Percentiles rank a stretch among this genome's conserved stretches.
These are phyloP conservation scores for Thelonectria discophora DNA, from an alignment of 2,329 filamentous ascomycete species.

Conservation along the genomic window DNA sequence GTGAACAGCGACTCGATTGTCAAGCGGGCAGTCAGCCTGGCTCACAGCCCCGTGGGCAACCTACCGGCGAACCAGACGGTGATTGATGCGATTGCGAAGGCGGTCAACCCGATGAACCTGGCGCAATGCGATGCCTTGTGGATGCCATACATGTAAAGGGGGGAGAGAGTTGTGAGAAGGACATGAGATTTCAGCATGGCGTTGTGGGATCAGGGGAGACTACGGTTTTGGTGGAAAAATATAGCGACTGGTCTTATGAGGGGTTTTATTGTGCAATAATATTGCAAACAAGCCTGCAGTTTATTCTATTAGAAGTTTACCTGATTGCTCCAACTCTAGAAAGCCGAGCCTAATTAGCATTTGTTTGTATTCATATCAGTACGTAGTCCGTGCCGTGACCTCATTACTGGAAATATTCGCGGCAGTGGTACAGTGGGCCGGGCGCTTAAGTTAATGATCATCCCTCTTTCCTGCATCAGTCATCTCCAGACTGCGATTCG, in stretches of 20 bases:
- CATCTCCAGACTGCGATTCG: neutral
- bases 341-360: no score
- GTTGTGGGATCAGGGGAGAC: slow-evolving; percentile 31
- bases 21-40: slow-evolving; percentile 86
- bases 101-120: slow-evolving; percentile 90
- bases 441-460: neutral
- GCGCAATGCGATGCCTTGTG: slow-evolving; percentile 90
- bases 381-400: no score
- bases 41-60: slow-evolving; percentile 79
- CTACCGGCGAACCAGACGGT: slow-evolving; percentile 96
- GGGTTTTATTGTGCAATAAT: neutral
- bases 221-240: slow-evolving; percentile 23
- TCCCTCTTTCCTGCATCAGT: slow-evolving; percentile 24
- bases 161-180: neutral
- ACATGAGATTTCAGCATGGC: slow-evolving; percentile 40
- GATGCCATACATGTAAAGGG: slow-evolving; percentile 88
- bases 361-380: no score
- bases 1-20: slow-evolving; percentile 91
- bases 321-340: no score
- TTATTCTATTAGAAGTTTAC: neutral
- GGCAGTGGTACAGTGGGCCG: slow-evolving; percentile 5
- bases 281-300: neutral
- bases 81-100: slow-evolving; percentile 91
- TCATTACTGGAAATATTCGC: no score
- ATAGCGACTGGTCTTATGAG: neutral